A percentile compares a stretch with the other conserved stretches of the same genome.
These are phyloP conservation scores for Fusarium denticulatum DNA, from an alignment of 2,329 filamentous ascomycete genomes.

Conservation along the genomic window DNA sequence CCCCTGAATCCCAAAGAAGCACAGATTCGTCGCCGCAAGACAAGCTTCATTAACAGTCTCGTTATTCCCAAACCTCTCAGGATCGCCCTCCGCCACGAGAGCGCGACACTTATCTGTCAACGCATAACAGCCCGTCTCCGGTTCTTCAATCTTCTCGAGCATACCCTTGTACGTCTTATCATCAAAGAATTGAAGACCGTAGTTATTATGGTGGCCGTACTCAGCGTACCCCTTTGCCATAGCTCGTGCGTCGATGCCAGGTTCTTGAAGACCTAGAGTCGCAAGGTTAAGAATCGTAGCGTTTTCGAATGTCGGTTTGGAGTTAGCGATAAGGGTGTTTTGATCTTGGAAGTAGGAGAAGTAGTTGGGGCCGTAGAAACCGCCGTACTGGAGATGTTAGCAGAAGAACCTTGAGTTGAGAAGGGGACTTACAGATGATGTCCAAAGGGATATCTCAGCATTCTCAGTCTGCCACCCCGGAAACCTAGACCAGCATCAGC, in stretches of 20 bases:
- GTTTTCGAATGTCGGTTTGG: conserved; percentile 40
- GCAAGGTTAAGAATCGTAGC: conserved; percentile 62
- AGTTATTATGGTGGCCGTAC: conserved; percentile 71
- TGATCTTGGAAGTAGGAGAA: conserved; percentile 65
- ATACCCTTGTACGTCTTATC: conserved; percentile 48
- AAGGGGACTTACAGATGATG: conserved; percentile 58
- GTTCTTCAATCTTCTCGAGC: conserved; percentile 13
- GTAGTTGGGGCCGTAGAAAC: conserved; percentile 72
- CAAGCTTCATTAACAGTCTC: conserved; percentile 57
- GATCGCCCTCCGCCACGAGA: conserved; percentile 46
- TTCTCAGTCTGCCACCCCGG: conserved; percentile 62
- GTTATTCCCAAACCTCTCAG: conserved; percentile 51
- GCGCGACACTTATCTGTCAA: conserved; percentile 60
- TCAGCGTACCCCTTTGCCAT: conserved; percentile 64
- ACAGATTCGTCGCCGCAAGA: conserved; percentile 55
- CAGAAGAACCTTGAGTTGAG: fast-evolving
- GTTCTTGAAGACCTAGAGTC: conserved; percentile 74
- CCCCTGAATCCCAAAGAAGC: conserved; percentile 25
- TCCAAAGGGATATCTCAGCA: conserved; percentile 69
- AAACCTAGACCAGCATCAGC: conserved; percentile 49
- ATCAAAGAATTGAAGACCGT: conserved; percentile 66
- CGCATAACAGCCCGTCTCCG: conserved; percentile 59
- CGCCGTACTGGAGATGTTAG: conserved; percentile 59
- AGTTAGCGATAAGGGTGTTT: conserved; percentile 55
- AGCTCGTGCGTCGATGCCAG: conserved; percentile 69